Evolutionary conservation across 371 early-diverging fungal genomes (phyloP), one percentile per base, ranked within the genome.

Genomic region (Apophysomyces variabilis): DNA sequence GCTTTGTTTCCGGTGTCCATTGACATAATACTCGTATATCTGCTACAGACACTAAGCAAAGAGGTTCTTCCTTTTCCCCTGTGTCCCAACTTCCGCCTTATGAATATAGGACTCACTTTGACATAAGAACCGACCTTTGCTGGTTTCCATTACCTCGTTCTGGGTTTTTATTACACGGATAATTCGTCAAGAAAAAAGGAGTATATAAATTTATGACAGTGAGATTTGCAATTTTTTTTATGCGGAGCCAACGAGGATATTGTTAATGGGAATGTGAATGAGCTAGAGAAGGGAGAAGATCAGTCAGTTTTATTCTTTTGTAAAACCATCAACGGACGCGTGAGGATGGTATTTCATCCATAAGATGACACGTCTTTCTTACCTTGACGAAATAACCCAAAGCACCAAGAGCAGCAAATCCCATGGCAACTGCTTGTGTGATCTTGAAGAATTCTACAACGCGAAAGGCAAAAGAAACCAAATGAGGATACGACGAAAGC

Each of bases 191-290:
- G 54, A 21, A 50, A 50, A 32, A 50, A 21, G 21, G 21, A 18
- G 21, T 41, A 41, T 41, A 41, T 50, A 7, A 50, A 21, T 9
- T 26, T n/a, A 50, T 21, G 54, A 50, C 21, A 50, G 9, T 2
- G 21, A 21, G 21, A 32, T 18, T 26, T 26, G 32, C 32, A 3
- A 26, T 26, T 26, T 0, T 26, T 26, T 26, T 79, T 85, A 89
- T 39, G 87, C 87, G 43, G 85, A 87, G 62, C 87, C 88, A 50
- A 99, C 98, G 71, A 99, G 94, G 79, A 99, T 97, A 87, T 98
- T 97, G 91, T 97, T 98, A 87, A 99, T 97, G 66, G 99, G 99
- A 77, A 99, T 99, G 82, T 99, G 99, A 70, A 99, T 94, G 69
- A 99, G 87, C 86, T 85, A 58, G 3, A 56, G 13, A 3, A 58